Percentiles rank a stretch among this genome's conserved stretches.
phyloP scores from a whole-genome alignment of 306 rosid species.

The Lithocarpus polystachyus region DNA sequence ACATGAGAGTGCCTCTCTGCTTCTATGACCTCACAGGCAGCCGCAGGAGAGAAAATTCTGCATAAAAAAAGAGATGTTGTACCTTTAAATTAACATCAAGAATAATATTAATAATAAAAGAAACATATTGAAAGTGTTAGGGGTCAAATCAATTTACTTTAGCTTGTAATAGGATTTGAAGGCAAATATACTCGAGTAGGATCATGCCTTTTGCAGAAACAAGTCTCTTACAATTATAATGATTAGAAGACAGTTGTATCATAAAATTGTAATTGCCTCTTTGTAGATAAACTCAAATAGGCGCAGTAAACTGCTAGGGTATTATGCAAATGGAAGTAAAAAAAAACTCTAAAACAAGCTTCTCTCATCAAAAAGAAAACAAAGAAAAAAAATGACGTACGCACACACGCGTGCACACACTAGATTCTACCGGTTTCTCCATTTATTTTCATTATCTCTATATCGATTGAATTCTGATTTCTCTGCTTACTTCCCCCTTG shows the following conservation, averaged over 20 bases:
- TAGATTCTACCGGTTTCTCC: background rate
- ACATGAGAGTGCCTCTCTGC: conserved; percentile 86
- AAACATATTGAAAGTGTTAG: background rate
- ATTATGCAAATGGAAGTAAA: background rate
- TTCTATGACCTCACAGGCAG: conserved; percentile 84
- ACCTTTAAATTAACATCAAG: conserved; percentile 7
- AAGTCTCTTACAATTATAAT: background rate
- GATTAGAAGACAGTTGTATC: too few relatives aligned
- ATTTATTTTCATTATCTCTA: too few relatives aligned
- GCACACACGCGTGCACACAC: background rate
- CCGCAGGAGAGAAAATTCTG: conserved; percentile 93
- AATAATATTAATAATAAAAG: background rate
- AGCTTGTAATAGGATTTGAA: background rate
- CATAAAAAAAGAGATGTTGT: conserved; percentile 10
- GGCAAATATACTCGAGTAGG: background rate
- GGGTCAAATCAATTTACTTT: background rate
- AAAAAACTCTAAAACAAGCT: background rate
- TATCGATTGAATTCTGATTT: too few relatives aligned
- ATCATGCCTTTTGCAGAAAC: background rate
- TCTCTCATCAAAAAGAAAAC: background rate
- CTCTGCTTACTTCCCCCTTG: too few relatives aligned
- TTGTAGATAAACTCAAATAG: background rate
- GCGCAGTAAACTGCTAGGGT: background rate
- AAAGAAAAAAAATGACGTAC: background rate
- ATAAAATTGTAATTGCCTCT: background rate